A percentile compares a stretch with the other conserved stretches of the same genome.
Evolutionary conservation across 2,329 filamentous ascomycete species (phyloP).

Genomic region (Sphaerulina populicola): DNA sequence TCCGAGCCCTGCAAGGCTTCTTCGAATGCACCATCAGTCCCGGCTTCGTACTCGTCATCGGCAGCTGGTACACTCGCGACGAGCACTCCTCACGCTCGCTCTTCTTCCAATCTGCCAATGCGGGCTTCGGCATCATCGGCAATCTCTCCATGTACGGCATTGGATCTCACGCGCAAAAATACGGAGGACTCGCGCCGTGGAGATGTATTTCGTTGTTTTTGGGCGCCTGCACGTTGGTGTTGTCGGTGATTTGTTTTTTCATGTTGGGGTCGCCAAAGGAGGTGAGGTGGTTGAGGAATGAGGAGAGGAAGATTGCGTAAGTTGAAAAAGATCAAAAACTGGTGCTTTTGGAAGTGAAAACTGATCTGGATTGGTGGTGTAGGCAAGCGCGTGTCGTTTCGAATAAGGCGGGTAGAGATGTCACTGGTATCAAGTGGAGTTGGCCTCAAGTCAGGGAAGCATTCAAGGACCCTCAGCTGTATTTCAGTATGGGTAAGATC

Average conservation of each 20-base stretch:
- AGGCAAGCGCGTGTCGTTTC: constrained; percentile 26
- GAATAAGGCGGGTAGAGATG: constrained; percentile 29
- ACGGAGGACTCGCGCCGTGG: constrained; percentile 25
- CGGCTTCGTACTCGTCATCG: constrained; percentile 32
- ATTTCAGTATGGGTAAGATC: constrained; percentile 21
- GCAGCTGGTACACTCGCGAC: constrained; percentile 32
- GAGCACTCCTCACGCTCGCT: constrained; percentile 33
- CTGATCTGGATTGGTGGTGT: neutral
- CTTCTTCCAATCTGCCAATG: constrained; percentile 35
- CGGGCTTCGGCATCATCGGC: constrained; percentile 30
- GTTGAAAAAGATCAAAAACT: neutral
- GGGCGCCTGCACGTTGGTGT: constrained; percentile 21
- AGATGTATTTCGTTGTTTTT: constrained; percentile 28
- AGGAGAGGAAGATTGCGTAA: constrained; percentile 26
- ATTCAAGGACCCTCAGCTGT: constrained; percentile 26
- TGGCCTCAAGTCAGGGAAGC: constrained; percentile 27
- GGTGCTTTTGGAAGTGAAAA: neutral
- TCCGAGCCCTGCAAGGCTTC: constrained; percentile 33
- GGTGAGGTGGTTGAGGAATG: constrained; percentile 24
- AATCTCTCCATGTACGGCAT: constrained; percentile 26
- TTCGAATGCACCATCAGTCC: constrained; percentile 36
- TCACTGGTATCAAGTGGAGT: constrained; percentile 27
- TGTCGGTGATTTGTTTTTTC: constrained; percentile 26
- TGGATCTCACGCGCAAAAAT: constrained; percentile 21
- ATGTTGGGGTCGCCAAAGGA: constrained; percentile 27